Percentiles rank a stretch among this genome's conserved stretches.
Evolutionary conservation across 1,284 basidiomycete genomes (phyloP).

Genomic region (Pyrrhoderma noxium): DNA sequence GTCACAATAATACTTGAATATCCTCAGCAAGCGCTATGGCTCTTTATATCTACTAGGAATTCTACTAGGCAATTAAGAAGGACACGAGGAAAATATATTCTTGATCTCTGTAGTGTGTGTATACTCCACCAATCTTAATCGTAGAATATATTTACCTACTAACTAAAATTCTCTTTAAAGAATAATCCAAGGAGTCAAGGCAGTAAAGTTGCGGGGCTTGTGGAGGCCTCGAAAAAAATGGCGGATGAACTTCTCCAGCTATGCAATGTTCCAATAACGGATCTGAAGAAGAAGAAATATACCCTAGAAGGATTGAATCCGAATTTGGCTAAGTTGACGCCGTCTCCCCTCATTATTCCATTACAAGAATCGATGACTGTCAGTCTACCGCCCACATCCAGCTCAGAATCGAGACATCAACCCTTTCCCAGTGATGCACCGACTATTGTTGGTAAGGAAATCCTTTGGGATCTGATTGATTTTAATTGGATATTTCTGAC

Average conservation of each 20-base stretch:
- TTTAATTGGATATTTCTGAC: slow-evolving; percentile 8
- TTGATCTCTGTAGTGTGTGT: slow-evolving; percentile 61
- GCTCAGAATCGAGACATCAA: slow-evolving; percentile 59
- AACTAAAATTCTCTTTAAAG: slow-evolving; percentile 22
- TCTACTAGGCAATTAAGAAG: slow-evolving; percentile 68
- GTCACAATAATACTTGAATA: slow-evolving; percentile 70
- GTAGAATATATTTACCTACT: neutral
- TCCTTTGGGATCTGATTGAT: no score
- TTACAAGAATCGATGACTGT: slow-evolving; percentile 91
- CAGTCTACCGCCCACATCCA: slow-evolving; percentile 71
- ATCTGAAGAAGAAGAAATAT: slow-evolving; percentile 45
- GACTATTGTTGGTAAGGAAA: slow-evolving; percentile 60
- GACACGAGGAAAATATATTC: slow-evolving; percentile 55
- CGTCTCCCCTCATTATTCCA: slow-evolving; percentile 76
- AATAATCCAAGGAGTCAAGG: slow-evolving; percentile 33
- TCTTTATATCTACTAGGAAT: slow-evolving; percentile 84
- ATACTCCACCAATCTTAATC: slow-evolving; percentile 17
- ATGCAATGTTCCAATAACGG: slow-evolving; percentile 54
- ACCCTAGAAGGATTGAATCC: no score
- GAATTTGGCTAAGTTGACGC: slow-evolving; percentile 48
- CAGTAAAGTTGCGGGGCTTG: slow-evolving; percentile 42
- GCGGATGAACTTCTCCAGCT: slow-evolving; percentile 62
- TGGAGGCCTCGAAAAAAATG: slow-evolving; percentile 52
- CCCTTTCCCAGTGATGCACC: slow-evolving; percentile 81
- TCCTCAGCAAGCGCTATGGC: slow-evolving; percentile 92